phyloP scores from a whole-genome alignment of 805 yeast species.

The Sungouiozyma intestinalis region DNA sequence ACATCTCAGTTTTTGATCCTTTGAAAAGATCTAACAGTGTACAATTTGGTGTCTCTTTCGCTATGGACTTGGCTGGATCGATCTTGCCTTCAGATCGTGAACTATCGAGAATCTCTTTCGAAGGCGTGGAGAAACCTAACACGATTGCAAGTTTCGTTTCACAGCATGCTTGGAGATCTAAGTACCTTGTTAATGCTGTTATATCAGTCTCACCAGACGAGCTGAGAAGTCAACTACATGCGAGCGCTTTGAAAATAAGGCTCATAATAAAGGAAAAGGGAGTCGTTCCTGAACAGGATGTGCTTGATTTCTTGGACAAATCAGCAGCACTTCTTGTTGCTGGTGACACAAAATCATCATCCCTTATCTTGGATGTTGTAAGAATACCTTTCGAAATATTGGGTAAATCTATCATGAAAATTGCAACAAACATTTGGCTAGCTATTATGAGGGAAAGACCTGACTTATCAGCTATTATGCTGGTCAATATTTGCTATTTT shows the following conservation, averaged over 20 bases:
- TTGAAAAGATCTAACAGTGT: conserved; percentile 34
- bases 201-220: conserved; percentile 23
- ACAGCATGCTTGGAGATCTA: conserved; percentile 64
- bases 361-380: conserved; percentile 38
- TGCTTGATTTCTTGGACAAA: conserved; percentile 36
- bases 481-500: conserved; percentile 56
- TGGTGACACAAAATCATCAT: conserved; percentile 31
- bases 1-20: conserved; percentile 43
- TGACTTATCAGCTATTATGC: conserved; percentile 43
- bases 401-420: conserved; percentile 46
- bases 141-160: conserved; percentile 66
- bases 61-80: conserved; percentile 76
- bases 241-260: conserved; percentile 14
- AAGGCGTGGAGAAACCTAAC: conserved; percentile 34
- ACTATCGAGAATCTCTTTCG: conserved; percentile 37
- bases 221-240: conserved; percentile 15
- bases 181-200: conserved; percentile 27
- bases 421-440: conserved; percentile 72
- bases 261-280: conserved; percentile 10
- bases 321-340: conserved; percentile 34
- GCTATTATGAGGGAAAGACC: conserved; percentile 62
- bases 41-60: conserved; percentile 80
- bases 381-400: conserved; percentile 63
- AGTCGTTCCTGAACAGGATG: conserved; percentile 22
- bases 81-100: conserved; percentile 61